Conservation (phyloP, 1,284 basidiomycete genomes). For the Cryptococcus jaspeensis region DNA sequence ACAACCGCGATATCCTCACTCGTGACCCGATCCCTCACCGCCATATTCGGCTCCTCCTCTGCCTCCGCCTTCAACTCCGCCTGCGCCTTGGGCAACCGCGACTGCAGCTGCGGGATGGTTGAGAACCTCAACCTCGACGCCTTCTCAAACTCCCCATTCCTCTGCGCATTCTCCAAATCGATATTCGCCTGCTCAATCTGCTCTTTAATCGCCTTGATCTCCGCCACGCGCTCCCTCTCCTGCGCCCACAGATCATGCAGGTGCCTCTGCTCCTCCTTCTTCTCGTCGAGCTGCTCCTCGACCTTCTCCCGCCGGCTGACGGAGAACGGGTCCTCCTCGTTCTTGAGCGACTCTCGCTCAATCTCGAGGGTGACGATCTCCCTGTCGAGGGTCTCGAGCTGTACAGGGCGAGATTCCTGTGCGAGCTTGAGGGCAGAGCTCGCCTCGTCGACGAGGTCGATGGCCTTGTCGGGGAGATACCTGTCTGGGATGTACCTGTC, state of each 20-base stretch:
- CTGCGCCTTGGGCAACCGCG: slow-evolving; percentile 61
- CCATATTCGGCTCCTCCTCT: slow-evolving; percentile 55
- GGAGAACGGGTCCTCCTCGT: slow-evolving; percentile 80
- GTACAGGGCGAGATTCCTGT: slow-evolving; percentile 86
- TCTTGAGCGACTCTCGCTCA: slow-evolving; percentile 84
- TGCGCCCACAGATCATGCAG: slow-evolving; percentile 70
- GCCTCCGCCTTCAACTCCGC: slow-evolving; percentile 61
- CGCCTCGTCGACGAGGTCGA: slow-evolving; percentile 82
- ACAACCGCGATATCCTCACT: slow-evolving; percentile 85
- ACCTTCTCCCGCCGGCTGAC: slow-evolving; percentile 68
- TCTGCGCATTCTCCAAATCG: slow-evolving; percentile 81
- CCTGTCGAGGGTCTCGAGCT: slow-evolving; percentile 76
- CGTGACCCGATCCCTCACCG: slow-evolving; percentile 83
- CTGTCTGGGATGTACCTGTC: slow-evolving; percentile 82
- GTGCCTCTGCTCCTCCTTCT: slow-evolving; percentile 62
- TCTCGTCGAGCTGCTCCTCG: slow-evolving; percentile 62
- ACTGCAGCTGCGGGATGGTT: slow-evolving; percentile 77
- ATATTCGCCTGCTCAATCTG: slow-evolving; percentile 79
- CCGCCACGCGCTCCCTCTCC: slow-evolving; percentile 73
- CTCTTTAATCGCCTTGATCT: slow-evolving; percentile 72
- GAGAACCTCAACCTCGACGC: slow-evolving; percentile 80
- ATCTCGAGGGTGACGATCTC: slow-evolving; percentile 85
- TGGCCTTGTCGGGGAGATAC: slow-evolving; percentile 85
- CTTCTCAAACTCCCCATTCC: slow-evolving; percentile 75
- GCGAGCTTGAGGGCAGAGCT: slow-evolving; percentile 82